A percentile compares a stretch with the other conserved stretches of the same genome.
These are phyloP conservation scores for Trametes gibbosa DNA, from an alignment of 768 basidiomycete species.

Conservation along the genomic window DNA sequence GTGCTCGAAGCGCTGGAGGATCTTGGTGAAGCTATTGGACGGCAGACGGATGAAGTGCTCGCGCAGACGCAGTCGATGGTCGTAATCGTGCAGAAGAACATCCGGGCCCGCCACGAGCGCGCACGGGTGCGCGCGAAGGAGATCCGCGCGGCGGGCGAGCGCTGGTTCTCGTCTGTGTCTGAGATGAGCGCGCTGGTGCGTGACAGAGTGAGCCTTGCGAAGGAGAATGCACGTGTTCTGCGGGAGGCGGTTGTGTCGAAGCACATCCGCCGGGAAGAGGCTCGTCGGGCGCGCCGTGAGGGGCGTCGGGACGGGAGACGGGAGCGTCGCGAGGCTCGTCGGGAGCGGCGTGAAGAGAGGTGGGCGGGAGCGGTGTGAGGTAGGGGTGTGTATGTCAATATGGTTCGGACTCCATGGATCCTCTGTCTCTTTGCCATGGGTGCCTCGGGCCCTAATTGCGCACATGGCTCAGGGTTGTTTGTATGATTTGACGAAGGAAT, in stretches of 20 bases:
- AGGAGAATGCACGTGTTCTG: slow-evolving; percentile 27
- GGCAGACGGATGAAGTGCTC: slow-evolving; percentile 19
- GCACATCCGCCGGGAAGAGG: slow-evolving; percentile 10
- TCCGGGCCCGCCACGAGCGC: slow-evolving; percentile 28
- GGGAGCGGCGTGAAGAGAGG: slow-evolving; percentile 6
- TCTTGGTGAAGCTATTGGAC: slow-evolving; percentile 23
- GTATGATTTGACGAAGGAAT: slow-evolving; percentile 2
- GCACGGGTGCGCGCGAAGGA: slow-evolving; percentile 29
- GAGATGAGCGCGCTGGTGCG: slow-evolving; percentile 24
- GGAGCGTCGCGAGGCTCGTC: slow-evolving; percentile 1
- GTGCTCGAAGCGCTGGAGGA: slow-evolving; percentile 29
- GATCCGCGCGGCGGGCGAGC: slow-evolving; percentile 29
- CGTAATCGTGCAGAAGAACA: slow-evolving; percentile 19
- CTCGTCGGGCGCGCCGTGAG: slow-evolving; percentile 2
- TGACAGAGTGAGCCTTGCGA: slow-evolving; percentile 25
- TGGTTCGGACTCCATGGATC: not conserved
- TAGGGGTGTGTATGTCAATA: not conserved
- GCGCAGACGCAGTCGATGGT: slow-evolving; percentile 19
- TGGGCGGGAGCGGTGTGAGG: not conserved
- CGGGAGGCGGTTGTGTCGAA: slow-evolving; percentile 18
- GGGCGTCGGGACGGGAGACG: slow-evolving; percentile 4
- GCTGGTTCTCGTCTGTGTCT: slow-evolving; percentile 21
- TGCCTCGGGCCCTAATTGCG: not conserved
- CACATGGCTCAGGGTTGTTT: not conserved
- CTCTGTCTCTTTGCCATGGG: not conserved